Evolutionary conservation across 176 grass and related monocot species (phyloP).

Genomic region (Lolium rigidum): DNA sequence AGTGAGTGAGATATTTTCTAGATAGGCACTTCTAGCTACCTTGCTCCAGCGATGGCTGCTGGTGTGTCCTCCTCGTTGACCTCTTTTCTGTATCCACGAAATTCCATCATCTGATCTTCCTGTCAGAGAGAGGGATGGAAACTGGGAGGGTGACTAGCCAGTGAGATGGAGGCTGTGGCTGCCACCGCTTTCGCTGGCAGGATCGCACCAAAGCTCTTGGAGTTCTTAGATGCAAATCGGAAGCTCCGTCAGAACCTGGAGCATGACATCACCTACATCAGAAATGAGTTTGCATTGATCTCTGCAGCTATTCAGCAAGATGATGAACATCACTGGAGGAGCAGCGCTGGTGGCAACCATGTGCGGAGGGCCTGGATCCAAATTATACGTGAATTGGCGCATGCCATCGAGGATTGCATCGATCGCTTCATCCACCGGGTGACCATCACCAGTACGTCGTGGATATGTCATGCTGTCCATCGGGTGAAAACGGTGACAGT

Average conservation of each 20-base stretch:
- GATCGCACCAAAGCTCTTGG: not conserved
- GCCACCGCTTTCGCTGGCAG: not conserved
- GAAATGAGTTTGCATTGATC: not conserved
- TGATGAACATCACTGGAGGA: not conserved
- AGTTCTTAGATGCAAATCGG: constrained; percentile 13
- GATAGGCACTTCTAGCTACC: no score
- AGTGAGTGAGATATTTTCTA: no score
- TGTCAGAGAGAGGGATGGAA: no score
- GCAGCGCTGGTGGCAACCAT: not conserved
- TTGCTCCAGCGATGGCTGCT: no score
- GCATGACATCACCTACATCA: constrained; percentile 25
- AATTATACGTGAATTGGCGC: not conserved
- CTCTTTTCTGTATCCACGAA: no score
- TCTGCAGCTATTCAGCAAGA: constrained; percentile 7
- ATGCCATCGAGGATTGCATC: no score
- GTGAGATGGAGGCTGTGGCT: not conserved
- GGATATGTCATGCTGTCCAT: not conserved
- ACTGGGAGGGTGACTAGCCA: not conserved
- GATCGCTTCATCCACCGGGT: no score
- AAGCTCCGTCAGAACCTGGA: not conserved
- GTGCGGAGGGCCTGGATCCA: not conserved
- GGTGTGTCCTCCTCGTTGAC: no score
- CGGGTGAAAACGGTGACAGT: not conserved
- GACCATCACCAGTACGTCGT: not conserved
- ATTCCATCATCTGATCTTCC: no score